Conservation (phyloP, 129 eudicot species). For the Arctium lappa region DNA sequence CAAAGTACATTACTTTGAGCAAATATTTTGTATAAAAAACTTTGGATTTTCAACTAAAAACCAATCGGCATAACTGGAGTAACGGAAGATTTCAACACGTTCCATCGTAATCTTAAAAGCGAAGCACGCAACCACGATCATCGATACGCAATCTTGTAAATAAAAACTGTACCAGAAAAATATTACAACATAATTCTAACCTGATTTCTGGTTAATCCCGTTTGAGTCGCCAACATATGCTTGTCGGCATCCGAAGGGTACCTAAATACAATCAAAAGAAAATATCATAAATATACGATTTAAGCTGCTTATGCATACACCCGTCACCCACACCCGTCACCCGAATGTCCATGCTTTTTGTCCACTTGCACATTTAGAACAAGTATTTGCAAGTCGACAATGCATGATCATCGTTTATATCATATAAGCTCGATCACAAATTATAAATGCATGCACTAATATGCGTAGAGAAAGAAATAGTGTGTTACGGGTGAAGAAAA, state of each 20-base stretch:
- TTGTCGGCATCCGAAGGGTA: conserved; percentile 93
- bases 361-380: neutral
- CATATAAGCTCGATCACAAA: neutral
- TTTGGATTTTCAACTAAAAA: neutral
- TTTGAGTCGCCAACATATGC: conserved; percentile 84
- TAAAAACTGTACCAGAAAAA: neutral
- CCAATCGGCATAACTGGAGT: neutral
- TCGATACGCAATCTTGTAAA: neutral
- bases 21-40: neutral
- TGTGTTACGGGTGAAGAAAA: conserved; percentile 87
- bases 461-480: conserved; percentile 11
- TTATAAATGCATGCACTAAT: neutral
- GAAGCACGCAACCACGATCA: neutral
- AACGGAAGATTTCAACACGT: neutral
- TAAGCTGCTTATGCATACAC: neutral
- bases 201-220: conserved; percentile 89
- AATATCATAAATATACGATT: neutral
- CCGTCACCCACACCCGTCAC: neutral
- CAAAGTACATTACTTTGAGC: neutral
- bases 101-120: too few species aligned
- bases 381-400: neutral
- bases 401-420: neutral
- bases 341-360: neutral
- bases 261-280: conserved; percentile 35
- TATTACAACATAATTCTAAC: conserved; percentile 25